These are phyloP conservation scores for Globisporangium recalcitrans DNA, from an alignment of 352 stramenopile genomes.

Conservation along the genomic window DNA sequence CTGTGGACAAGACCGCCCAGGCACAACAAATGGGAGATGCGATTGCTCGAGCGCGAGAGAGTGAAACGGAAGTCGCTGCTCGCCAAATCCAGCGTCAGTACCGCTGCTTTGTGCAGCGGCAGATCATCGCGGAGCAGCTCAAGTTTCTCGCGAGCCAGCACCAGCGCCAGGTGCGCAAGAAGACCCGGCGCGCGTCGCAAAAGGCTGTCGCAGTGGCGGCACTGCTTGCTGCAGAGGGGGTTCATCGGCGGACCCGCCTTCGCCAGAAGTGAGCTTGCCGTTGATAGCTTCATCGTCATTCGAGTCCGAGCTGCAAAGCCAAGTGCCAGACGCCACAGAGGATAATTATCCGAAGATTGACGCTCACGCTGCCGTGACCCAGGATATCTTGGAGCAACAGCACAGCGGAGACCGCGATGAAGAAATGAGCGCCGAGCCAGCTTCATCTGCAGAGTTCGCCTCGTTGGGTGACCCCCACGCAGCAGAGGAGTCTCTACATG, in stretches of 20 bases:
- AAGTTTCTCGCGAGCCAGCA: constrained; percentile 35
- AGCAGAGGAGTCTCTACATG: background rate
- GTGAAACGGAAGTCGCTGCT: background rate
- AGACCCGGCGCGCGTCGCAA: constrained; percentile 15
- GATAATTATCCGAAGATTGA: background rate
- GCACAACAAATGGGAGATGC: background rate
- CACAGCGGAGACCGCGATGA: too few relatives aligned
- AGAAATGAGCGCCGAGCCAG: background rate
- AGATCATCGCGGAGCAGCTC: constrained; percentile 33
- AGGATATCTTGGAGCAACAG: background rate
- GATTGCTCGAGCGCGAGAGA: background rate
- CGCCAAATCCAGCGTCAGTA: constrained; percentile 35
- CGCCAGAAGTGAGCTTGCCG: background rate
- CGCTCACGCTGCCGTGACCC: background rate
- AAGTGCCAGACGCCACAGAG: background rate
- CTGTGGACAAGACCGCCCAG: background rate
- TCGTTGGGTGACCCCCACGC: background rate
- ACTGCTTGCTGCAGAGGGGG: background rate
- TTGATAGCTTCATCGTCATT: background rate
- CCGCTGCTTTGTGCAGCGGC: constrained; percentile 26
- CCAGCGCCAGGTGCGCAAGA: constrained; percentile 25
- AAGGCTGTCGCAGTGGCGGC: background rate
- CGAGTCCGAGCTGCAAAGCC: background rate
- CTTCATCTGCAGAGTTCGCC: background rate
- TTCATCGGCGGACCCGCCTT: background rate